These are phyloP conservation scores for Neofusicoccum laricinum DNA, from an alignment of 2,329 filamentous ascomycete species.

Conservation along the genomic window DNA sequence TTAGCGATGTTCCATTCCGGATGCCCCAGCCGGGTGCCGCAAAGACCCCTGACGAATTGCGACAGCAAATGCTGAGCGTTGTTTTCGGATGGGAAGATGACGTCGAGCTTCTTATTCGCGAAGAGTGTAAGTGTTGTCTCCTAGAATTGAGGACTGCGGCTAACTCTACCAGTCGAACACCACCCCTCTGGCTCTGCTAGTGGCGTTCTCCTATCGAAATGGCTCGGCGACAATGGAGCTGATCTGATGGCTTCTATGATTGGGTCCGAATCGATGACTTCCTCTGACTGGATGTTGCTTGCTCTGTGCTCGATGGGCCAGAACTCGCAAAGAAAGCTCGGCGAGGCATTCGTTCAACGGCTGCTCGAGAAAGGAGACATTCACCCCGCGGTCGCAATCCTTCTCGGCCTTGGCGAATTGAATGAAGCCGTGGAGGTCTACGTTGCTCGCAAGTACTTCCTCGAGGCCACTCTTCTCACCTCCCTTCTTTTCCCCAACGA, in stretches of 20 bases:
- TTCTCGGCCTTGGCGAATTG: constrained; percentile 86
- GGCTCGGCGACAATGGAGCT: constrained; percentile 81
- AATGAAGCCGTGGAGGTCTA: constrained; percentile 97
- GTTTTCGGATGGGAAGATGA: constrained; percentile 95
- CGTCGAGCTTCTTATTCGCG: constrained; percentile 73
- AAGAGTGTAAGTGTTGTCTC: constrained; percentile 60
- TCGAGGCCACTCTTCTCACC: constrained; percentile 89
- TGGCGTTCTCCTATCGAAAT: constrained; percentile 82
- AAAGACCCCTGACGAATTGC: constrained; percentile 66
- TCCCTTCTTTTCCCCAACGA: constrained; percentile 79
- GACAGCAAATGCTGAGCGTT: constrained; percentile 84
- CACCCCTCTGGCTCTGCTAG: constrained; percentile 72
- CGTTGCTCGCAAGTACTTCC: constrained; percentile 81
- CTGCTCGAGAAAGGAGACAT: constrained; percentile 86
- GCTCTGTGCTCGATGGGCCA: constrained; percentile 82
- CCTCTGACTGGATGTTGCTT: constrained; percentile 94
- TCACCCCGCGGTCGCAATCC: constrained; percentile 86
- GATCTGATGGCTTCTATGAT: constrained; percentile 77
- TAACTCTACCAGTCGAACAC: constrained; percentile 54
- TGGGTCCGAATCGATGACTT: constrained; percentile 79
- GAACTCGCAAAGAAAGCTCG: constrained; percentile 80
- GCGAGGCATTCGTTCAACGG: constrained; percentile 84
- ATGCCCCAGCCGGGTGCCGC: constrained; percentile 55
- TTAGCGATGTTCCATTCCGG: constrained; percentile 80
- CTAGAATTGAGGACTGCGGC: constrained; percentile 1